phyloP scores from a whole-genome alignment of 1,284 basidiomycete genomes.

The Sparassis latifolia region DNA sequence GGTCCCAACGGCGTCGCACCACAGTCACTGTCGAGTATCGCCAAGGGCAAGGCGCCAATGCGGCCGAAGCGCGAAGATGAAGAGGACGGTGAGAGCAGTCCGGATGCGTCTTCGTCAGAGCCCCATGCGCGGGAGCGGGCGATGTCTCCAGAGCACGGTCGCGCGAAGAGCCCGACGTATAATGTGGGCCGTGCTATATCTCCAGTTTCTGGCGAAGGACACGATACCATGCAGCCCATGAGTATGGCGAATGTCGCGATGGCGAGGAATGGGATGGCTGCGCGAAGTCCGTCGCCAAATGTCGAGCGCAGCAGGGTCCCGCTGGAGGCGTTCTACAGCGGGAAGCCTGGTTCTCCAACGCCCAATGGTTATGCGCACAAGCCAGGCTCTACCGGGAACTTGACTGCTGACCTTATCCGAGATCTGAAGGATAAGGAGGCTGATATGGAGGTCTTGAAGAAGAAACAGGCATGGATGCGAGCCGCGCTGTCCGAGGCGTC shows the following conservation, averaged over 20 bases:
- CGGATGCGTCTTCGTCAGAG: slow-evolving; percentile 37
- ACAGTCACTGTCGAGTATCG: slow-evolving; percentile 27
- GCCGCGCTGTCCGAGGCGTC: slow-evolving; percentile 75
- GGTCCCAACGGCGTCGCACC: slow-evolving; percentile 38
- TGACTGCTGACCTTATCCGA: slow-evolving; percentile 66
- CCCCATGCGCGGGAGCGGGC: slow-evolving; percentile 41
- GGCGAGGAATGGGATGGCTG: slow-evolving; percentile 39
- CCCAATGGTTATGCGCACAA: slow-evolving; percentile 44
- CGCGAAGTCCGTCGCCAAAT: slow-evolving; percentile 59
- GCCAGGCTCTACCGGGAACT: slow-evolving; percentile 57
- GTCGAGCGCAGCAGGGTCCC: slow-evolving; percentile 48
- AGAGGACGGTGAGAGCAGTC: slow-evolving; percentile 45
- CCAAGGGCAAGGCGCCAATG: slow-evolving; percentile 47
- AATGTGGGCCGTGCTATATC: slow-evolving; percentile 47
- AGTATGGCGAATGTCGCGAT: slow-evolving; percentile 51
- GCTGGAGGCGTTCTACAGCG: slow-evolving; percentile 54
- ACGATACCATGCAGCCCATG: slow-evolving; percentile 31
- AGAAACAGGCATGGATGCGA: slow-evolving; percentile 84
- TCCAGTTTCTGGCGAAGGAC: slow-evolving; percentile 33
- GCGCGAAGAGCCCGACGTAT: slow-evolving; percentile 52
- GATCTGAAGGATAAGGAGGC: slow-evolving; percentile 77
- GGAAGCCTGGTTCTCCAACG: slow-evolving; percentile 47
- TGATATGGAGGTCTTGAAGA: slow-evolving; percentile 74
- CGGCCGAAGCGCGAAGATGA: slow-evolving; percentile 66
- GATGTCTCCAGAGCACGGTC: slow-evolving; percentile 46